Evolutionary conservation across 495 filamentous ascomycete genomes (phyloP).

Genomic region (Achaetomiella virescens): DNA sequence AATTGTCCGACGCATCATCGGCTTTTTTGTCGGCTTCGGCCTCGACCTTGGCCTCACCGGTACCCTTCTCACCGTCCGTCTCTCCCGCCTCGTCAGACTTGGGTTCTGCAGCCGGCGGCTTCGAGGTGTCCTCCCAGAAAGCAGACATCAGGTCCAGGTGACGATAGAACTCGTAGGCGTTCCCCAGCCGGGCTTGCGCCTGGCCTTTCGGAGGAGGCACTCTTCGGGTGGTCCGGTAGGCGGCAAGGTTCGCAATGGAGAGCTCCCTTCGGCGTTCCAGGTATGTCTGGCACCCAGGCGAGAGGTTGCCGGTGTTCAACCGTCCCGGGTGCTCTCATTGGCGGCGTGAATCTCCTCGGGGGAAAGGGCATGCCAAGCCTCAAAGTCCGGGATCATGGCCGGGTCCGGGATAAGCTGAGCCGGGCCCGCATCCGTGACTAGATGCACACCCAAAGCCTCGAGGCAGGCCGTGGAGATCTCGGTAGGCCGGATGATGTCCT

Average conservation of each 20-base stretch:
- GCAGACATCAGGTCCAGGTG: slow-evolving; percentile 45
- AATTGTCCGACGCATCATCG: slow-evolving; percentile 6
- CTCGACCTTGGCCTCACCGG: slow-evolving; percentile 23
- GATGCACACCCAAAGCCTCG: slow-evolving; percentile 45
- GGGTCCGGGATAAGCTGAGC: slow-evolving; percentile 44
- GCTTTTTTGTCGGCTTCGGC: slow-evolving; percentile 3
- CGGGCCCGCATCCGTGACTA: slow-evolving; percentile 38
- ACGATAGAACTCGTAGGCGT: slow-evolving; percentile 54
- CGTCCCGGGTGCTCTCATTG: slow-evolving; percentile 39
- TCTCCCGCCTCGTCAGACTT: slow-evolving; percentile 8
- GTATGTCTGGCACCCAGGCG: slow-evolving; percentile 46
- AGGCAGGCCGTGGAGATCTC: slow-evolving; percentile 42
- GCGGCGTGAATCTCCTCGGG: slow-evolving; percentile 37
- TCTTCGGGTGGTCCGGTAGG: slow-evolving; percentile 48
- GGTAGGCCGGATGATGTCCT: slow-evolving; percentile 41
- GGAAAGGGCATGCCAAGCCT: slow-evolving; percentile 40
- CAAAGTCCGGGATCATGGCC: slow-evolving; percentile 41
- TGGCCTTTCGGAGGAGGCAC: slow-evolving; percentile 44
- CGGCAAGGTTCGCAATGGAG: slow-evolving; percentile 41
- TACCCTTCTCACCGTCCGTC: slow-evolving; percentile 19
- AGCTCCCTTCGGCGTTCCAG: slow-evolving; percentile 49
- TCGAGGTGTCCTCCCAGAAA: slow-evolving; percentile 50
- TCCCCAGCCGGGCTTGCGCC: slow-evolving; percentile 43
- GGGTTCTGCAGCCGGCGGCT: slow-evolving; percentile 16
- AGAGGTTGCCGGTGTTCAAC: slow-evolving; percentile 41